A percentile compares a stretch with the other conserved stretches of the same genome.
phyloP scores from a whole-genome alignment of 2,329 filamentous ascomycete species.

The Ceratocystis diversiconidia region DNA sequence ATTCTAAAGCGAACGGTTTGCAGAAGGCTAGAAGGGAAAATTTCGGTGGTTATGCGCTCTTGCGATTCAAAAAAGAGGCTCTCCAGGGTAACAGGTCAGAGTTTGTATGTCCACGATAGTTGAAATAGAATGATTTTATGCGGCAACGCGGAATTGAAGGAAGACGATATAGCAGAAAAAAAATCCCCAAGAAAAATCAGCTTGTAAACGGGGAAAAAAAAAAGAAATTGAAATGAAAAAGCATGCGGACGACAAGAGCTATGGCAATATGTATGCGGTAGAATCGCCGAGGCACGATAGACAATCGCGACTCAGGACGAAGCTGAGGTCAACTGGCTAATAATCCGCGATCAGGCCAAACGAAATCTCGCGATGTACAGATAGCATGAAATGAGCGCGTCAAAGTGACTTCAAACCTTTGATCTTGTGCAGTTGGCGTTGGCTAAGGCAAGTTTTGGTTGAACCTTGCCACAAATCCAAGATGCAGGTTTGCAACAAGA shows the following conservation, averaged over 20 bases:
- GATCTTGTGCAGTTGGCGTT: neutral
- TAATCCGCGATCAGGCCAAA: neutral
- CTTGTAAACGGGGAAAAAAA: neutral
- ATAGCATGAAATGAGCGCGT: constrained; percentile 6
- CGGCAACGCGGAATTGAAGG: neutral
- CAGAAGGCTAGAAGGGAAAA: neutral
- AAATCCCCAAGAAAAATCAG: neutral
- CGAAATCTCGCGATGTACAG: neutral
- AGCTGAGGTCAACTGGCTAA: neutral
- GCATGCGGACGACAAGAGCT: neutral
- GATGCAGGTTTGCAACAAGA: constrained; percentile 9
- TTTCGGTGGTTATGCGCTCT: neutral
- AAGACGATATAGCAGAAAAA: neutral
- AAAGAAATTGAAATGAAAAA: constrained; percentile 10
- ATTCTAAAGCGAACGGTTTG: neutral
- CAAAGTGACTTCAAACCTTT: neutral
- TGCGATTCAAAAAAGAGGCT: neutral
- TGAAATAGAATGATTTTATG: neutral
- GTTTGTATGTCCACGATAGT: neutral
- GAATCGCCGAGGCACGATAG: neutral
- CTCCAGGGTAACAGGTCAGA: neutral
- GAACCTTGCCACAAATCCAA: neutral
- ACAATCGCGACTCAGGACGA: neutral
- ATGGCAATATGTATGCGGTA: neutral
- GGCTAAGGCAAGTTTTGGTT: neutral